phyloP scores from a whole-genome alignment of 2,329 filamentous ascomycete species.

The Trichoderma sp. region DNA sequence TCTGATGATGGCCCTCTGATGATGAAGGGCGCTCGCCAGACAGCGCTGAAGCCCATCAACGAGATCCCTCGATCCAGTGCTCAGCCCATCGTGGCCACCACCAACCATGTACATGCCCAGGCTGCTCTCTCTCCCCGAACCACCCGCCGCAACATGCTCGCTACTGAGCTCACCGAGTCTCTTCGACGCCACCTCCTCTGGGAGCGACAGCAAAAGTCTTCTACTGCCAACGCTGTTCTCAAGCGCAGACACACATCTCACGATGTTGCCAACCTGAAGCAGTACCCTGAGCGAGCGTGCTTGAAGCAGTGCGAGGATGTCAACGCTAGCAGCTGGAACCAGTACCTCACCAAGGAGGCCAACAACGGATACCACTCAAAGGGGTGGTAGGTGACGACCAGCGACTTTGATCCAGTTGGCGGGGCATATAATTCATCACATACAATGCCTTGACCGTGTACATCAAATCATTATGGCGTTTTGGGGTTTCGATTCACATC shows the following conservation, averaged over 20 bases:
- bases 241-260: slow-evolving; percentile 90
- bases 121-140: slow-evolving; percentile 86
- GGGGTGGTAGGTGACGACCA: slow-evolving; percentile 41
- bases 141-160: slow-evolving; percentile 91
- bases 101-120: slow-evolving; percentile 65
- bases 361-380: slow-evolving; percentile 50
- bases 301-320: slow-evolving; percentile 62
- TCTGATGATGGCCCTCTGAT: slow-evolving; percentile 63
- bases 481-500: slow-evolving; percentile 15
- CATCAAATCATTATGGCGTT: slow-evolving; percentile 23
- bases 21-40: slow-evolving; percentile 60
- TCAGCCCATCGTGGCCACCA: slow-evolving; percentile 77
- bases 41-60: slow-evolving; percentile 55
- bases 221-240: slow-evolving; percentile 82
- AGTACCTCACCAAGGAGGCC: slow-evolving; percentile 82
- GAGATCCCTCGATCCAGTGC: slow-evolving; percentile 66
- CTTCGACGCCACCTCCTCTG: slow-evolving; percentile 88
- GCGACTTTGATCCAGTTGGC: neutral
- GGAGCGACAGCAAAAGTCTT: slow-evolving; percentile 93
- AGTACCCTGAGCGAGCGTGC: slow-evolving; percentile 70
- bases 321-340: slow-evolving; percentile 77
- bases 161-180: slow-evolving; percentile 90
- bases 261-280: slow-evolving; percentile 84
- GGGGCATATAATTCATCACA: slow-evolving; percentile 11
- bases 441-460: slow-evolving; percentile 15